These are phyloP conservation scores for Pleurotus tuoliensis DNA, from an alignment of 768 basidiomycete genomes.

Conservation along the genomic window DNA sequence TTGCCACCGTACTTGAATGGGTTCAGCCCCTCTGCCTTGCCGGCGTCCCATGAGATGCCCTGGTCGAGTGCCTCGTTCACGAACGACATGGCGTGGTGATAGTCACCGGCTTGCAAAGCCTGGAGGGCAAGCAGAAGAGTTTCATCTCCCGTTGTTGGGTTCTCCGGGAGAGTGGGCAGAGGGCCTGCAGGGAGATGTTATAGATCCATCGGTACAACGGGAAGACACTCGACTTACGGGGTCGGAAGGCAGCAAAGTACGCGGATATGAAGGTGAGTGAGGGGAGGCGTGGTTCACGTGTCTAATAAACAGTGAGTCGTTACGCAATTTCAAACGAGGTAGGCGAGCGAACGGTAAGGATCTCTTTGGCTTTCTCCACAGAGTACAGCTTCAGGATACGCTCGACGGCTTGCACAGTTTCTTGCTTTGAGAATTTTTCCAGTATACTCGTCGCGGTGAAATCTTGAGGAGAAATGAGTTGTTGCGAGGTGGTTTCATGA, in stretches of 20 bases:
- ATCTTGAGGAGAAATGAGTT: slow-evolving; percentile 41
- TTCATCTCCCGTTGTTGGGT: slow-evolving; percentile 74
- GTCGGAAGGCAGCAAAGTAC: slow-evolving; percentile 95
- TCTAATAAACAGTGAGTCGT: slow-evolving; percentile 27
- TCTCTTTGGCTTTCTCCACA: slow-evolving; percentile 64
- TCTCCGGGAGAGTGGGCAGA: slow-evolving; percentile 68
- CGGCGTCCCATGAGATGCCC: slow-evolving; percentile 70
- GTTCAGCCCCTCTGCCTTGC: slow-evolving; percentile 86
- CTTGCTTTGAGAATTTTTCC: slow-evolving; percentile 84
- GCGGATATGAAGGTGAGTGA: slow-evolving; percentile 90
- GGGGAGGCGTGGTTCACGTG: slow-evolving; percentile 79
- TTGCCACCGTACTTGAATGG: slow-evolving; percentile 72
- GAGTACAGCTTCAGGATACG: slow-evolving; percentile 88
- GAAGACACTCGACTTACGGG: slow-evolving; percentile 47
- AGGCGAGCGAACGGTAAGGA: slow-evolving; percentile 51
- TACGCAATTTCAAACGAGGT: no score
- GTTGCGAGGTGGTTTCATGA: not conserved
- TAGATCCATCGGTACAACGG: not conserved
- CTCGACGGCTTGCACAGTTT: slow-evolving; percentile 78
- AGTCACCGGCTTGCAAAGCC: slow-evolving; percentile 83
- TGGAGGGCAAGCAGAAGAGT: slow-evolving; percentile 78
- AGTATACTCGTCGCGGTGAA: slow-evolving; percentile 96
- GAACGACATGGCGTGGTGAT: slow-evolving; percentile 72
- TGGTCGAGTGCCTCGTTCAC: slow-evolving; percentile 86
- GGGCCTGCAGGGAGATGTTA: slow-evolving; percentile 39